phyloP scores from a whole-genome alignment of 345 rosid species.

The Salix purpurea region DNA sequence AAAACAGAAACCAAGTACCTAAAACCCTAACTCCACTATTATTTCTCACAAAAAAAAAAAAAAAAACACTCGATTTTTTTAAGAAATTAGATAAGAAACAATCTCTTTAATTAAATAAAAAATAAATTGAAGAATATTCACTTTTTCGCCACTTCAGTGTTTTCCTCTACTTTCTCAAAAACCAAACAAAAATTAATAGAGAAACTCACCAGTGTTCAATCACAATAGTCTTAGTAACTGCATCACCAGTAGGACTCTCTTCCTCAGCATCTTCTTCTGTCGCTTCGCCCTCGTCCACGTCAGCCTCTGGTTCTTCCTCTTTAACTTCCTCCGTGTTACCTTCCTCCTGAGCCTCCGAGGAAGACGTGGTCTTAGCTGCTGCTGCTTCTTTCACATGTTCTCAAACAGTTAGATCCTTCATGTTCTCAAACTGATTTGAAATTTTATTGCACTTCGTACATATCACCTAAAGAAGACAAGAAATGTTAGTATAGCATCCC shows the following conservation, averaged over 20 bases:
- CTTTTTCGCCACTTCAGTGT: neutral
- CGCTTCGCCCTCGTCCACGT: neutral
- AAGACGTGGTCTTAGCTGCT: neutral
- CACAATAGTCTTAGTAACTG: conserved; percentile 38
- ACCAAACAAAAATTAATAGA: neutral
- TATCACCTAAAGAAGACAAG: too few species aligned
- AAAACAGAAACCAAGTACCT: neutral
- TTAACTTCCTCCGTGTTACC: neutral
- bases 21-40: neutral
- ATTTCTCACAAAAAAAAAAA: neutral
- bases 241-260: conserved; percentile 9
- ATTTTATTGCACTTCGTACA: too few species aligned
- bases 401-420: too few species aligned
- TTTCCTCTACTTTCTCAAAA: neutral
- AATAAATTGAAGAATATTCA: too few species aligned
- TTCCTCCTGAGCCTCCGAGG: neutral
- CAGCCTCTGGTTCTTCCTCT: neutral
- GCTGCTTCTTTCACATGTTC: conserved; percentile 17
- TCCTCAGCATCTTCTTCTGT: conserved; percentile 8
- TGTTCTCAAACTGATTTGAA: too few species aligned
- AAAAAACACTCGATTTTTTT: too few species aligned
- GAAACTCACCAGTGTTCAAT: conserved; percentile 55
- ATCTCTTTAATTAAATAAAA: neutral
- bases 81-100: too few species aligned
- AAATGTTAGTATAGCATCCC: too few species aligned